Evolutionary conservation across 495 filamentous ascomycete species (phyloP), one percentile per base, ranked within the genome.

Genomic region (Parmelia sp.): DNA sequence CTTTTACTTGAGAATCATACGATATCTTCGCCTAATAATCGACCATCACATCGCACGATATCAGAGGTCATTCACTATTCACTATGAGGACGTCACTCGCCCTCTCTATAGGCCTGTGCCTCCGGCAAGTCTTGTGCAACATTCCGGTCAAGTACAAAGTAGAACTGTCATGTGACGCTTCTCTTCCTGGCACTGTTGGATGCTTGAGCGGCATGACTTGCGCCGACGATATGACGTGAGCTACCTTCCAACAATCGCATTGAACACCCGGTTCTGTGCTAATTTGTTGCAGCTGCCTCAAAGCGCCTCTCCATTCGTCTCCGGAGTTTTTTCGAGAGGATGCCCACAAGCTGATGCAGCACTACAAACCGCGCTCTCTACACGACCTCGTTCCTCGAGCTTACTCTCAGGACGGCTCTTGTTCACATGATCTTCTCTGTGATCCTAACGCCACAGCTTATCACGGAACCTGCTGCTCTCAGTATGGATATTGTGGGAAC

Each of bases 171-270:
- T 79, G 76, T 62, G 64, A 73, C 64, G 37, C 53, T 23, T 69
- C 44, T 15, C 64, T 62, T 25, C 60, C 66, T 0, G 29, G 65
- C 37, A 72, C 71, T 57, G 68, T 67, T 47, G 72, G 70, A 39
- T 79, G 76, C 60, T 69, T 79, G 27, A 69, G 71, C 31, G 75
- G 76, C 36, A 77, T 78, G 67, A 47, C 63, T 27, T 78, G 77
- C 67, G 60, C 69, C n/a, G 60, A 74, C 42, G 68, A 68, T 64
- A 60, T 64, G 70, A 66, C 44, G 61, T 63, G 51, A 45, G 61
- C 37, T 4, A 33, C 57, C 21, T 14, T 23, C 1, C 29, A 17
- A 14, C 37, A 12, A 5, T 19, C 6, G n/a, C 14, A 29, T 42
- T 17, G 39, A 3, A 19, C 8, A 15, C 5, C 0, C 5, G 4